Base-by-base conservation (phyloP, 768 basidiomycete species). In the Dioszegia crocea region DNA sequence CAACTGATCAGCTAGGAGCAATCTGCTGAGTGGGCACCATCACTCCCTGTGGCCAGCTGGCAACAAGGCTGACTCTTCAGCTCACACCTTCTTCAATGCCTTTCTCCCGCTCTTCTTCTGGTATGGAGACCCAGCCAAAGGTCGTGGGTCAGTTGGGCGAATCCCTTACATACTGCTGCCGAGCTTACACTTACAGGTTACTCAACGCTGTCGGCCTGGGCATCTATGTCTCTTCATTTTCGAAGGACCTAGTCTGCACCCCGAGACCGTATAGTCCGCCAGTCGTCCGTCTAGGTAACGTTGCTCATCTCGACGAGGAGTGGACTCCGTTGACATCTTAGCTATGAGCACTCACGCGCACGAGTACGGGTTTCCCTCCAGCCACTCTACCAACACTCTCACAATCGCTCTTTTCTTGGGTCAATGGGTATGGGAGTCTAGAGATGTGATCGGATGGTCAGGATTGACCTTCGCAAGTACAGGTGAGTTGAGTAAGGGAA, bases 211-310 rank as follows among this genome's bases (percentile, higher is more conserved):
- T 90, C 19, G 85, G 85, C 0, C 79, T 86, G 2, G 90, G 92
- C 3, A 88, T 93, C 27, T 96, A 94, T 77, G 71, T 83, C n/a
- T 85, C 90, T 0, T 93, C 90, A 0, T 85, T 91, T 62, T 69
- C 88, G 36, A 97, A 96, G 76, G 94, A 98, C 69, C 80, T 91
- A 8, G 82, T 89, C 43, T 98, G 93, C 76, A 84, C 88, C 0
- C 93, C 94, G 8, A 81, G 94, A 50, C 94, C 94, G 0, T 91
- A 86, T 69, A 83, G 88, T 1, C 94, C 94, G 0, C 94, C 93
- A 0, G 88, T 96, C 14, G 85, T 86, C n/a, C 84, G 94, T 51
- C 80, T 94, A 5, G 88, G 91, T 93, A 66, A 65, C 33, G 14
- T 87, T 79, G 4, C 21, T 38, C n/a, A 27, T 4, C 26, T 27